Conservation (phyloP, 2,329 filamentous ascomycete genomes). For the Cryphonectria japonica region DNA sequence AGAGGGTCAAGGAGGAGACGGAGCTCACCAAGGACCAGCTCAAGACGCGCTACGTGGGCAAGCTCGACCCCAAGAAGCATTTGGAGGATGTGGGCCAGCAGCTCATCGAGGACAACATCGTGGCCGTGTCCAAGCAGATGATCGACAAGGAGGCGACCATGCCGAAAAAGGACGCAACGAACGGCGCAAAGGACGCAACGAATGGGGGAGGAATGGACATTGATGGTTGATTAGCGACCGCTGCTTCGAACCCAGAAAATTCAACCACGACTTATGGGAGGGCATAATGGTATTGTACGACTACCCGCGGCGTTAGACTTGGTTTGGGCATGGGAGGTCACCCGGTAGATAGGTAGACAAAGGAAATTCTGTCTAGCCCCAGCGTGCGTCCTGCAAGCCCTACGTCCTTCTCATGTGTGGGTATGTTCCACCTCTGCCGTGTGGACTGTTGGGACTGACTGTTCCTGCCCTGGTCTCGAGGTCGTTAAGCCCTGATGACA, state of each 20-base stretch:
- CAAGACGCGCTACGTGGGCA: conserved; percentile 98
- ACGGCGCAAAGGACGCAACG: conserved; percentile 51
- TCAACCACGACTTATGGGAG: conserved; percentile 27
- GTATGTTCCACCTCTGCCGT: background rate
- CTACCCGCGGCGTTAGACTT: conserved; percentile 25
- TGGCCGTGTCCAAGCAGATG: conserved; percentile 97
- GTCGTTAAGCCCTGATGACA: background rate
- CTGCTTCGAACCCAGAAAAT: conserved; percentile 15
- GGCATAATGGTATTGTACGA: conserved; percentile 31
- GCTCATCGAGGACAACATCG: conserved; percentile 98
- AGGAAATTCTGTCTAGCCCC: conserved; percentile 14
- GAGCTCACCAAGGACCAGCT: conserved; percentile 96
- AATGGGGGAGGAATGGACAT: conserved; percentile 70
- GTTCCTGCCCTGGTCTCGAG: background rate
- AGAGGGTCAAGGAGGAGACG: conserved; percentile 97
- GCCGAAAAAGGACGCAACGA: conserved; percentile 67
- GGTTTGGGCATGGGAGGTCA: conserved; percentile 24
- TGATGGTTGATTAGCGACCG: conserved; percentile 56
- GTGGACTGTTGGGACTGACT: background rate
- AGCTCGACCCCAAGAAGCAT: conserved; percentile 99
- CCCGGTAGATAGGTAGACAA: conserved; percentile 27
- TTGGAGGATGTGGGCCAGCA: conserved; percentile 95
- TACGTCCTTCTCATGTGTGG: too few relatives aligned
- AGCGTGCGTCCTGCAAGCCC: conserved; percentile 17
- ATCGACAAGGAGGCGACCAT: conserved; percentile 98